Conservation (phyloP, 768 basidiomycete species). For the Lactifluus hygrophoroides region DNA sequence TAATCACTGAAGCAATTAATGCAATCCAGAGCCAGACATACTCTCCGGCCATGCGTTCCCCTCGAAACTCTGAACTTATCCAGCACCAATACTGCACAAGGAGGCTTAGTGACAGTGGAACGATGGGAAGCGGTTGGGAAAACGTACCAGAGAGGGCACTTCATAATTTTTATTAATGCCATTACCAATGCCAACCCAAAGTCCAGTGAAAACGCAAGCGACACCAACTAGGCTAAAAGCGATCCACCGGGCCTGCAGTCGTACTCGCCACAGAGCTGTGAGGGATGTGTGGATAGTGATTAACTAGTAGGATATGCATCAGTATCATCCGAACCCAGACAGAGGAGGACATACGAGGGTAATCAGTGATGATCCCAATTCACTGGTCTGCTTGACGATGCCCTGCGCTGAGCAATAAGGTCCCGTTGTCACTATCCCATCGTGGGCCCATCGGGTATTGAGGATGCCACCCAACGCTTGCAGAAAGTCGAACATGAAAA, state of each 20-base stretch:
- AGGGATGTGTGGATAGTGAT: conserved; percentile 35
- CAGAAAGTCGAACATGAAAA: conserved; percentile 29
- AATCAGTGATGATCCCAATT: conserved; percentile 34
- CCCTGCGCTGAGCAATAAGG: conserved; percentile 33
- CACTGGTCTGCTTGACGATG: conserved; percentile 35
- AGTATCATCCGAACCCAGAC: not conserved
- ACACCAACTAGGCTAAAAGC: conserved; percentile 17
- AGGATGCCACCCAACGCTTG: conserved; percentile 34
- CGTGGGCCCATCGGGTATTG: conserved; percentile 31
- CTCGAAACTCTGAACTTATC: not conserved
- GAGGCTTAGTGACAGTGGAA: not conserved
- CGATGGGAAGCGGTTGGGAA: not conserved
- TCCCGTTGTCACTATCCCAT: conserved; percentile 29
- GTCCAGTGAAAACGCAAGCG: conserved; percentile 20
- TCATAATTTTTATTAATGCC: conserved; percentile 20
- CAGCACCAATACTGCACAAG: not conserved
- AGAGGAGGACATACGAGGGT: conserved; percentile 30
- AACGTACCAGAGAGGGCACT: conserved; percentile 29
- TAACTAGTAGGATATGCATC: conserved; percentile 23
- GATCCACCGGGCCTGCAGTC: conserved; percentile 21
- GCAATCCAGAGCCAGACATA: conserved; percentile 1
- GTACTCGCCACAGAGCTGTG: conserved; percentile 30
- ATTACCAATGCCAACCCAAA: conserved; percentile 32
- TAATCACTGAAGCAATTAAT: not conserved
- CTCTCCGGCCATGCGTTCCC: not conserved